These are phyloP conservation scores for Apostasia shenzhenica DNA, from an alignment of 106 monocot species.

Conservation along the genomic window DNA sequence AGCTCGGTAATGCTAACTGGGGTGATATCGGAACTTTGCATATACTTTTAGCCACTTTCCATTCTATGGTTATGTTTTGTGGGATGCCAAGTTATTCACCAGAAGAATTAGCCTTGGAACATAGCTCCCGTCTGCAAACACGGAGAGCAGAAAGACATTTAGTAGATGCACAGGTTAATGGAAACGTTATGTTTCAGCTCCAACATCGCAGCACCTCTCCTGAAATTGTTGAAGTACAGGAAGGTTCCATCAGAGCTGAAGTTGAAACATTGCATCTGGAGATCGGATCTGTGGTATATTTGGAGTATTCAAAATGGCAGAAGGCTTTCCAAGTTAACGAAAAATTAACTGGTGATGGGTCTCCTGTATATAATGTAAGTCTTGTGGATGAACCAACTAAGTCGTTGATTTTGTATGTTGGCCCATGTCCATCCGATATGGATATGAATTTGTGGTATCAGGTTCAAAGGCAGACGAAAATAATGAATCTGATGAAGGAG, in stretches of 20 bases:
- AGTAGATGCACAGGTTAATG: conserved; percentile 43
- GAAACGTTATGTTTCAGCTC: conserved; percentile 51
- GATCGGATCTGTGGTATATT: conserved; percentile 68
- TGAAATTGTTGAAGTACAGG: conserved; percentile 91
- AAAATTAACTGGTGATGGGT: conserved; percentile 42
- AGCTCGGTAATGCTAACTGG: conserved; percentile 92
- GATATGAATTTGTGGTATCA: conserved; percentile 97
- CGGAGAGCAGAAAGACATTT: conserved; percentile 79
- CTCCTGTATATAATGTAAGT: conserved; percentile 51
- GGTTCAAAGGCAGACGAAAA: conserved; percentile 91
- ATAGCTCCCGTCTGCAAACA: conserved; percentile 44
- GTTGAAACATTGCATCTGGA: conserved; percentile 55
- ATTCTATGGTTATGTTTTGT: conserved; percentile 69
- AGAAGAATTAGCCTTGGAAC: conserved; percentile 66
- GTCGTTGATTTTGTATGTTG: conserved; percentile 57
- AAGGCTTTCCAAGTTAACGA: conserved; percentile 71
- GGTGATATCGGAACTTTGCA: conserved; percentile 83
- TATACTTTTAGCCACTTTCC: conserved; percentile 73
- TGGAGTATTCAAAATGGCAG: conserved; percentile 59
- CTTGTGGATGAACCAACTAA: conserved; percentile 58
- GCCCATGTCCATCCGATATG: conserved; percentile 69
- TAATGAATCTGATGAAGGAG: conserved; percentile 79
- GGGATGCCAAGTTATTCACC: conserved; percentile 67
- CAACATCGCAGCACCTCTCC: conserved; percentile 57
- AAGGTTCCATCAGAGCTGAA: conserved; percentile 41